Percentiles rank a stretch among this genome's conserved stretches.
Evolutionary conservation across 192 early-diverging fungal genomes (phyloP).

Genomic region (Allomyces macrogynus): DNA sequence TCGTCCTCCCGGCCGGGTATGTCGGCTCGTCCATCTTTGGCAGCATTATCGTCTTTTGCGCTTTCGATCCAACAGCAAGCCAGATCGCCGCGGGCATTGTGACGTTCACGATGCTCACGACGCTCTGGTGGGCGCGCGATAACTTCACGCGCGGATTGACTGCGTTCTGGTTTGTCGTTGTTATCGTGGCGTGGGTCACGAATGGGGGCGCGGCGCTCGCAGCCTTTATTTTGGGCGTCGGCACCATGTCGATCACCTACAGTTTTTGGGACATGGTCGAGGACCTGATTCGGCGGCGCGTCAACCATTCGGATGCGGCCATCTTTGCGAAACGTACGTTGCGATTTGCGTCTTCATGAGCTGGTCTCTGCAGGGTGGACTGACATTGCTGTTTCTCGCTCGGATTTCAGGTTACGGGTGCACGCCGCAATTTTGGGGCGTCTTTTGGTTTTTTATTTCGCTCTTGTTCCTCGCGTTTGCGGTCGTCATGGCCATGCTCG

Average conservation of each 20-base stretch:
- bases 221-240: conserved; percentile 85
- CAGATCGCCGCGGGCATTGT: conserved; percentile 73
- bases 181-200: conserved; percentile 68
- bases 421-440: conserved; percentile 67
- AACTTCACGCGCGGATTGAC: conserved; percentile 66
- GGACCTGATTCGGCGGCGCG: conserved; percentile 19
- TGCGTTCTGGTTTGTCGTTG: conserved; percentile 61
- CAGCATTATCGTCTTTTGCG: conserved; percentile 81
- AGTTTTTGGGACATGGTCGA: conserved; percentile 91
- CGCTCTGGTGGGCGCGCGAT: conserved; percentile 74
- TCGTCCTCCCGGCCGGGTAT: conserved; percentile 75
- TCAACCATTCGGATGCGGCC: too few species aligned
- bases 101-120: conserved; percentile 54
- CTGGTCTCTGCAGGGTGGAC: too few species aligned
- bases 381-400: too few species aligned
- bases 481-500: conserved; percentile 31
- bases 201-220: conserved; percentile 46
- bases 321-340: too few species aligned
- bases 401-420: conserved; percentile 21
- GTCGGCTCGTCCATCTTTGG: conserved; percentile 75
- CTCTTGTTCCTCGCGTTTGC: conserved; percentile 48
- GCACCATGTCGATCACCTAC: conserved; percentile 87
- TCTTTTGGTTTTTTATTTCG: conserved; percentile 76
- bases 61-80: conserved; percentile 67
- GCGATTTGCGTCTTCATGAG: too few species aligned